phyloP scores from a whole-genome alignment of 805 yeast genomes.

The Myxozyma sirexii region DNA sequence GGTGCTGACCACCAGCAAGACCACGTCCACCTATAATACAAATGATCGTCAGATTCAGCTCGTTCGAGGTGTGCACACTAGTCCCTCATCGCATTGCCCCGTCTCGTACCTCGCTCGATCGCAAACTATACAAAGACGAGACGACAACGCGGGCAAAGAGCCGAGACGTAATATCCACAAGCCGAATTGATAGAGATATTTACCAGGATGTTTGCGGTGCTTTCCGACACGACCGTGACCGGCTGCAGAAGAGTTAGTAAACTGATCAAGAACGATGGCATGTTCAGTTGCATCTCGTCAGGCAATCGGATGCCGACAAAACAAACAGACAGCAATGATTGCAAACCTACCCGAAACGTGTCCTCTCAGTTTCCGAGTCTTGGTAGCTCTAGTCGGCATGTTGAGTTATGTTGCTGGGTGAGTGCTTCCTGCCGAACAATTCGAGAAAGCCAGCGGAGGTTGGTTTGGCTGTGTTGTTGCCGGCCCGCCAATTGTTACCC shows the following conservation, averaged over 20 bases:
- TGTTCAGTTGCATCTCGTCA: too few relatives aligned
- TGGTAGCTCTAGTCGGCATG: slow-evolving; percentile 44
- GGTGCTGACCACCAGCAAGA: slow-evolving; percentile 99
- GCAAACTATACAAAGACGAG: too few relatives aligned
- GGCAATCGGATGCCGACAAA: background rate
- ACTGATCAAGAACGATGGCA: slow-evolving; percentile 23
- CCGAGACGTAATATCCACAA: background rate
- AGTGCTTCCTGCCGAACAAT: background rate
- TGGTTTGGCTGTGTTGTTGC: background rate
- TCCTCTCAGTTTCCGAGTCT: slow-evolving; percentile 99
- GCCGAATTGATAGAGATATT: background rate
- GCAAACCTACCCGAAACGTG: slow-evolving; percentile 95
- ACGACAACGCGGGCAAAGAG: background rate
- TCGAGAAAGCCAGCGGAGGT: background rate
- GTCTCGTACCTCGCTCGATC: too few relatives aligned
- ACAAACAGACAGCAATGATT: background rate
- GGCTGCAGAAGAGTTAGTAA: slow-evolving; percentile 59
- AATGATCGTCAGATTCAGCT: background rate
- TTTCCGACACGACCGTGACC: slow-evolving; percentile 99
- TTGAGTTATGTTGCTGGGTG: slow-evolving; percentile 8
- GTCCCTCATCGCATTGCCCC: too few relatives aligned
- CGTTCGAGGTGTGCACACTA: too few relatives aligned
- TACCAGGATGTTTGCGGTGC: slow-evolving; percentile 99
- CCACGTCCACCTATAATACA: slow-evolving; percentile 85
- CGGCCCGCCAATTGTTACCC: background rate